phyloP scores from a whole-genome alignment of 495 filamentous ascomycete genomes.

The Trichoderma virens region DNA sequence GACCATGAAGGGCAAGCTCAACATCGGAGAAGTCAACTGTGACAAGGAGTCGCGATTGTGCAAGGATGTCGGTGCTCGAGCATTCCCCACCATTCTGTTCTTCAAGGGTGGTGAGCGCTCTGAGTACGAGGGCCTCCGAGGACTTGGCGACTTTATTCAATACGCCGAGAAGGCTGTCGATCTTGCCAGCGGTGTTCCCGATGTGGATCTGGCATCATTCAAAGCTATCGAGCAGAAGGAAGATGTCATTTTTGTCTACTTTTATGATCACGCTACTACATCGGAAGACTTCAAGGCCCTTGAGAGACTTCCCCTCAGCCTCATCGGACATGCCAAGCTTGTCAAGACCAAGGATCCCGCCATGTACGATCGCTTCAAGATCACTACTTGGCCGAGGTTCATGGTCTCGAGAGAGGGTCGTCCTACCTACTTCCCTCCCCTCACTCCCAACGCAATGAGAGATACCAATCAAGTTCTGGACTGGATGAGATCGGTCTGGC shows the following conservation, averaged over 20 bases:
- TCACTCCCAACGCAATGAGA: slow-evolving; percentile 83
- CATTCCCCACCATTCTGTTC: slow-evolving; percentile 85
- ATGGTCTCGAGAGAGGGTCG: slow-evolving; percentile 83
- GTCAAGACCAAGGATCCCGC: slow-evolving; percentile 75
- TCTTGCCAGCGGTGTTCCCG: slow-evolving; percentile 63
- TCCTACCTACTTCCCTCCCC: slow-evolving; percentile 75
- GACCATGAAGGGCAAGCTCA: slow-evolving; percentile 78
- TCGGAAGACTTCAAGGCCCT: slow-evolving; percentile 84
- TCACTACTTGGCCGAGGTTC: slow-evolving; percentile 88
- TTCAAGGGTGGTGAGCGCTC: slow-evolving; percentile 87
- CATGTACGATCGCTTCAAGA: slow-evolving; percentile 77
- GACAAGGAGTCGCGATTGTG: slow-evolving; percentile 76
- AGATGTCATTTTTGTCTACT: slow-evolving; percentile 93
- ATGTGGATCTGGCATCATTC: slow-evolving; percentile 70
- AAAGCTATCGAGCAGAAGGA: slow-evolving; percentile 84
- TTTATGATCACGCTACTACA: slow-evolving; percentile 92
- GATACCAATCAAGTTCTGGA: slow-evolving; percentile 69
- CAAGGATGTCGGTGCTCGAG: slow-evolving; percentile 71
- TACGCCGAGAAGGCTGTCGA: slow-evolving; percentile 84
- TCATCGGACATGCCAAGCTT: slow-evolving; percentile 85
- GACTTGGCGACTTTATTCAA: slow-evolving; percentile 79
- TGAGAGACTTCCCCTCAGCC: slow-evolving; percentile 72
- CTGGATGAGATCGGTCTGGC: slow-evolving; percentile 96
- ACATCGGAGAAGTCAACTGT: slow-evolving; percentile 95
- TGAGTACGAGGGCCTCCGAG: slow-evolving; percentile 88